phyloP scores from a whole-genome alignment of 106 monocot species.

The Dendrobium chrysotoxum region DNA sequence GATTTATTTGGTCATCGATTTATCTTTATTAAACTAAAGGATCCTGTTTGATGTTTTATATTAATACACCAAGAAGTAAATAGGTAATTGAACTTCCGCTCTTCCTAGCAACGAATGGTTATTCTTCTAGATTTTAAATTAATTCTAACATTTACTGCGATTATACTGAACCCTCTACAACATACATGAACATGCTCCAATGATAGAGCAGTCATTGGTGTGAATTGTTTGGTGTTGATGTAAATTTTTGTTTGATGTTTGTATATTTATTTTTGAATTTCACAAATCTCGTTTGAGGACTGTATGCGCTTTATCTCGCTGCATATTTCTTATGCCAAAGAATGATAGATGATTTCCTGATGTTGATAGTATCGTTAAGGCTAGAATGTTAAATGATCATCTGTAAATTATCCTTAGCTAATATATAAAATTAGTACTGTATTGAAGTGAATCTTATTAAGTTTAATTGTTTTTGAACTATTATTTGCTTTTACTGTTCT shows the following conservation, averaged over 20 bases:
- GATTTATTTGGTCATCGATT: no score
- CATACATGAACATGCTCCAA: neutral
- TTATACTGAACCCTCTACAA: neutral
- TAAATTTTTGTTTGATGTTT: neutral
- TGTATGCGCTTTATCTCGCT: neutral
- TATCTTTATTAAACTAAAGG: no score
- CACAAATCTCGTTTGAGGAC: neutral
- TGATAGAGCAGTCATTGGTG: neutral
- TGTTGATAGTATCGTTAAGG: neutral
- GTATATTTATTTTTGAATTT: neutral
- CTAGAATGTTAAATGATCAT: conserved; percentile 2
- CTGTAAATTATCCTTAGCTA: neutral
- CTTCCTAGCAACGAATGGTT: neutral
- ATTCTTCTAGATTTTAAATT: neutral
- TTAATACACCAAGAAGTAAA: no score
- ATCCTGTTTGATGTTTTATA: no score
- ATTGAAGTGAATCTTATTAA: conserved; percentile 1
- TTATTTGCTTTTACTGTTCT: neutral
- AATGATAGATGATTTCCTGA: neutral
- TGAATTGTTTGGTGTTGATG: no score
- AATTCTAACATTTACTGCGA: neutral
- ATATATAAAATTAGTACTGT: neutral
- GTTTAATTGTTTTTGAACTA: neutral
- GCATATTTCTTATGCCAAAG: neutral
- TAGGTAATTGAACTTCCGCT: neutral